A percentile compares a stretch with the other conserved stretches of the same genome.
phyloP scores from a whole-genome alignment of 2,329 filamentous ascomycete genomes.

The Coniochaeta sp. region DNA sequence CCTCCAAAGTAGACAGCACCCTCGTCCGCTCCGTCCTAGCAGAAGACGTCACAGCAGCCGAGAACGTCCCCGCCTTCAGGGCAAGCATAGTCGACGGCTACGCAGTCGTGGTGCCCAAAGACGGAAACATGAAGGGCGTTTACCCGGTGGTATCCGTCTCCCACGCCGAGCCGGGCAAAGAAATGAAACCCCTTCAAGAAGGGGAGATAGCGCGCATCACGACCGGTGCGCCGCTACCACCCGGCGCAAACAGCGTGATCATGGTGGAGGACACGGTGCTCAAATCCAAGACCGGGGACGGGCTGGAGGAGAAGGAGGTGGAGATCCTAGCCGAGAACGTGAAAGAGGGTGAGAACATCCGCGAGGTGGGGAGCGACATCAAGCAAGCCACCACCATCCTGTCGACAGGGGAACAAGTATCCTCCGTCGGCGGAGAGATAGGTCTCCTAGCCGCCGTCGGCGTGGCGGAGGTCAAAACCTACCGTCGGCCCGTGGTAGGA shows the following conservation, averaged over 20 bases:
- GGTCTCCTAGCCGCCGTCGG: conserved; percentile 85
- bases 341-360: conserved; percentile 75
- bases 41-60: conserved; percentile 69
- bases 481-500: conserved; percentile 70
- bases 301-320: conserved; percentile 76
- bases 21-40: conserved; percentile 76
- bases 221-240: conserved; percentile 85
- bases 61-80: conserved; percentile 85
- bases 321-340: conserved; percentile 77
- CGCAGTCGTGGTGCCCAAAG: conserved; percentile 63
- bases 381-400: conserved; percentile 63
- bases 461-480: conserved; percentile 62
- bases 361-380: conserved; percentile 87
- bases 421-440: conserved; percentile 81
- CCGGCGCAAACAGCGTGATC: conserved; percentile 82
- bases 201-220: conserved; percentile 87
- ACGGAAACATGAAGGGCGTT: conserved; percentile 63
- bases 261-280: conserved; percentile 95
- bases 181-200: conserved; percentile 49
- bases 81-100: conserved; percentile 98
- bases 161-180: conserved; percentile 70
- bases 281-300: conserved; percentile 68
- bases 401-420: conserved; percentile 72
- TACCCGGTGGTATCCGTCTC: conserved; percentile 86
- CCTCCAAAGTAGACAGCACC: conserved; percentile 51